Percentiles rank a stretch among this genome's conserved stretches.
Evolutionary conservation across 495 filamentous ascomycete genomes (phyloP).

Genomic region (Hypoxylon crocopeplum): DNA sequence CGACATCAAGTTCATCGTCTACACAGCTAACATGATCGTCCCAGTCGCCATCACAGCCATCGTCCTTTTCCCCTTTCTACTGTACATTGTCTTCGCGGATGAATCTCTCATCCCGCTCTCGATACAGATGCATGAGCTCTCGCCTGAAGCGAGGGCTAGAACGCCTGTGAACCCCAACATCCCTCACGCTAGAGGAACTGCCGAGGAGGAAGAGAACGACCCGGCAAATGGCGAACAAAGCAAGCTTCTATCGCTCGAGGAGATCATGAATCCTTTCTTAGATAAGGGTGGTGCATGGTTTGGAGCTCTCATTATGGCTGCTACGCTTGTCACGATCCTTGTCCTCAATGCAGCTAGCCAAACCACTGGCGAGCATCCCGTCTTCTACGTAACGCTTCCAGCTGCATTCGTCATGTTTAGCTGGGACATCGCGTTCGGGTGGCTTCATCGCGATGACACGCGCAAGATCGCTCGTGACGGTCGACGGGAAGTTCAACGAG

Average conservation of each 20-base stretch:
- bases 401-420: conserved; percentile 68
- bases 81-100: conserved; percentile 68
- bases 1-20: conserved; percentile 68
- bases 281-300: conserved; percentile 68
- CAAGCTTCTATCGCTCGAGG: conserved; percentile 65
- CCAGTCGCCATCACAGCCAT: conserved; percentile 68
- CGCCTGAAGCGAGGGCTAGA: conserved; percentile 57
- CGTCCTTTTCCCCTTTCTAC: conserved; percentile 67
- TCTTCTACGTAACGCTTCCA: conserved; percentile 68
- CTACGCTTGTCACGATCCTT: conserved; percentile 64
- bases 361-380: conserved; percentile 52
- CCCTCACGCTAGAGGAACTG: conserved; percentile 62
- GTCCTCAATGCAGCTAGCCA: conserved; percentile 63
- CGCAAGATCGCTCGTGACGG: conserved; percentile 64
- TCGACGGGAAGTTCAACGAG: conserved; percentile 55
- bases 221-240: conserved; percentile 52
- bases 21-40: conserved; percentile 74
- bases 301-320: conserved; percentile 66
- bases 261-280: conserved; percentile 74
- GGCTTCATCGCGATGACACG: conserved; percentile 63
- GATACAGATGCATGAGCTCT: conserved; percentile 70
- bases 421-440: conserved; percentile 66
- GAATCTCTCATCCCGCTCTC: conserved; percentile 65
- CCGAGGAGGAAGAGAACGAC: conserved; percentile 59
- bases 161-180: conserved; percentile 73